Conservation (phyloP, 257 asterid species). For the Solanum habrochaites region DNA sequence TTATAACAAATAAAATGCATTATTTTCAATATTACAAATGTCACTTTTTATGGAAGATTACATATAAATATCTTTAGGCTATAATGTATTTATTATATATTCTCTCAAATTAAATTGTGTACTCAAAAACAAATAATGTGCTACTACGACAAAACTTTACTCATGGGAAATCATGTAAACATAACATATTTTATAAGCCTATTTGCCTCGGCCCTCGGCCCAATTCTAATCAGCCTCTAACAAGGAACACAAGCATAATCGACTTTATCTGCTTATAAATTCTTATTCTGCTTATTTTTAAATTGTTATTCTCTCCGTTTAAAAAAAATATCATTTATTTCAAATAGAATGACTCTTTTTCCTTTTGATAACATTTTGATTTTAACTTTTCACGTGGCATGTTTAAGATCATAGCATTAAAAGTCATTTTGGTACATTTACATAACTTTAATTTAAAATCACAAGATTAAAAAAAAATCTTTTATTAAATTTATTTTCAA, state of each 20-base stretch:
- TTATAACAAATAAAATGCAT: not conserved
- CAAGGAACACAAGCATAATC: not conserved
- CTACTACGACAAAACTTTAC: not conserved
- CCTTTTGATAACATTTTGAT: too few relatives aligned
- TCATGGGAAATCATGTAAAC: not conserved
- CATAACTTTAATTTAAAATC: too few relatives aligned
- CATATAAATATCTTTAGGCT: not conserved
- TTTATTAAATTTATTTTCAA: accelerated
- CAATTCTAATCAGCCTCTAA: not conserved
- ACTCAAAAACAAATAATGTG: not conserved
- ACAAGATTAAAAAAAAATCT: too few relatives aligned
- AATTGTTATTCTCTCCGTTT: not conserved
- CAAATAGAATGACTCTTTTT: too few relatives aligned
- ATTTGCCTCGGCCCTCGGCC: not conserved
- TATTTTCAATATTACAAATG: not conserved
- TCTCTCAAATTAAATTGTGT: not conserved
- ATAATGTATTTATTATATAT: too few relatives aligned
- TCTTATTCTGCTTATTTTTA: not conserved
- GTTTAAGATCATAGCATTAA: too few relatives aligned
- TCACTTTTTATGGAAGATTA: not conserved
- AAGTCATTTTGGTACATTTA: too few relatives aligned
- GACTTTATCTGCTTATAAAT: not conserved
- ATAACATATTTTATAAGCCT: not conserved
- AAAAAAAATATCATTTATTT: too few relatives aligned
- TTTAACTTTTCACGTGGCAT: too few relatives aligned